Conservation (phyloP, 202 grass and related monocot species). For the Panicum virgatum region DNA sequence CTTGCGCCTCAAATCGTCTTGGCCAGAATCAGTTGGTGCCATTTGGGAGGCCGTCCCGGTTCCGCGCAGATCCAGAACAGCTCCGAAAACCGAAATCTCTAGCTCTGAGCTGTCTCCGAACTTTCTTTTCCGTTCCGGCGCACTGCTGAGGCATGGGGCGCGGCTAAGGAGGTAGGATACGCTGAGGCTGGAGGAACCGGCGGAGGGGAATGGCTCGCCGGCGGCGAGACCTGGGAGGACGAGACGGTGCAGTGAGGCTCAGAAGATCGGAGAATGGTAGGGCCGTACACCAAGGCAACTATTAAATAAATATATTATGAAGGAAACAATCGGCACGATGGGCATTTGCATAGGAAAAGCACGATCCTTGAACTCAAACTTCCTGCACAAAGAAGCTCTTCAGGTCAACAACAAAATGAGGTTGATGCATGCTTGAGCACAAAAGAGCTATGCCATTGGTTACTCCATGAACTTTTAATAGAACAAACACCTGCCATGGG, state of each 20-base stretch:
- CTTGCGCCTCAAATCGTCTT: background rate
- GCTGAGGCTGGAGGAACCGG: background rate
- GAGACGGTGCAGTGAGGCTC: background rate
- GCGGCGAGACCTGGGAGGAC: background rate
- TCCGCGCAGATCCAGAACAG: slow-evolving; percentile 25
- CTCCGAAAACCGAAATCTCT: background rate
- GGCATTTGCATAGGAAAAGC: no score
- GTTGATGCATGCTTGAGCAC: no score
- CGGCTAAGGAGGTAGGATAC: background rate
- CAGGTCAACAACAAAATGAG: no score
- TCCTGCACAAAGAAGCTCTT: no score
- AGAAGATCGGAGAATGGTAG: background rate
- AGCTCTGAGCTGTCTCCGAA: background rate
- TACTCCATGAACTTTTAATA: no score
- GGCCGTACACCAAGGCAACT: no score
- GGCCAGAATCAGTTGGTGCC: background rate
- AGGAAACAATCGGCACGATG: background rate
- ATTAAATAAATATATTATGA: accelerated
- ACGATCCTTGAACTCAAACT: no score
- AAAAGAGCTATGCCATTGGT: no score
- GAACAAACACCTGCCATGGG: no score
- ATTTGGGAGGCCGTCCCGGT: background rate
- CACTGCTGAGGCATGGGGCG: background rate
- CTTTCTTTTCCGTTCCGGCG: background rate
- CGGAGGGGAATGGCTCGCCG: background rate